Evolutionary conservation across 1,284 basidiomycete species (phyloP).

Genomic region (Irpex lacteus): DNA sequence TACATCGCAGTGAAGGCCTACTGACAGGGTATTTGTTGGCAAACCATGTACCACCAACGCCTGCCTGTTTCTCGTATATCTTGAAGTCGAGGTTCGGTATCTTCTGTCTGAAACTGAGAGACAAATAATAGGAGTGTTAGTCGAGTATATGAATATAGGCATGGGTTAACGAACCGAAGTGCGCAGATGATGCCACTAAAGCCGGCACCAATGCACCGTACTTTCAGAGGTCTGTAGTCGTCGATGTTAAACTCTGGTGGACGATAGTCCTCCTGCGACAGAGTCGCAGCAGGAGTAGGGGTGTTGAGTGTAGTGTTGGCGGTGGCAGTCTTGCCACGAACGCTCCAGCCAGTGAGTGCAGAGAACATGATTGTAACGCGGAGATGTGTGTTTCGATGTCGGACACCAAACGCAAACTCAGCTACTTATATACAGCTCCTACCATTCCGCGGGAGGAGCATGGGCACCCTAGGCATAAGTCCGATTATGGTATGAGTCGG

Average conservation of each 20-base stretch:
- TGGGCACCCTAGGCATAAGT: not conserved
- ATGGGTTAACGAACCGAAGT: slow-evolving; percentile 36
- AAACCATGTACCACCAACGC: slow-evolving; percentile 57
- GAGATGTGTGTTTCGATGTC: not conserved
- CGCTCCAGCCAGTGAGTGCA: not conserved
- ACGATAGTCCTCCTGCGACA: not conserved
- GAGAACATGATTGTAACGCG: not conserved
- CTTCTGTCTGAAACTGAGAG: slow-evolving; percentile 44
- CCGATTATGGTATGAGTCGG: not conserved
- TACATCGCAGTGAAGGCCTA: not conserved
- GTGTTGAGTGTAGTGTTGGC: not conserved
- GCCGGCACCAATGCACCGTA: slow-evolving; percentile 50
- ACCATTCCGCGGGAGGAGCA: too few species aligned
- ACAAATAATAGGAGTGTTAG: not conserved
- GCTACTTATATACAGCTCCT: not conserved
- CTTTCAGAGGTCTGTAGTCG: slow-evolving; percentile 46
- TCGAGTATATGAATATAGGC: not conserved
- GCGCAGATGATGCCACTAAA: slow-evolving; percentile 54
- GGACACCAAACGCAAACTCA: not conserved
- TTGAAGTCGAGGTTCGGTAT: slow-evolving; percentile 48
- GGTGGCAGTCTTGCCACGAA: not conserved
- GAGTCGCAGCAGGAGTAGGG: not conserved
- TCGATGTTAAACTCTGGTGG: slow-evolving; percentile 37
- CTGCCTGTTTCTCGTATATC: slow-evolving; percentile 55
- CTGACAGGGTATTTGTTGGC: slow-evolving; percentile 32